phyloP scores from a whole-genome alignment of 768 basidiomycete genomes.

The Arthromyces matolae region DNA sequence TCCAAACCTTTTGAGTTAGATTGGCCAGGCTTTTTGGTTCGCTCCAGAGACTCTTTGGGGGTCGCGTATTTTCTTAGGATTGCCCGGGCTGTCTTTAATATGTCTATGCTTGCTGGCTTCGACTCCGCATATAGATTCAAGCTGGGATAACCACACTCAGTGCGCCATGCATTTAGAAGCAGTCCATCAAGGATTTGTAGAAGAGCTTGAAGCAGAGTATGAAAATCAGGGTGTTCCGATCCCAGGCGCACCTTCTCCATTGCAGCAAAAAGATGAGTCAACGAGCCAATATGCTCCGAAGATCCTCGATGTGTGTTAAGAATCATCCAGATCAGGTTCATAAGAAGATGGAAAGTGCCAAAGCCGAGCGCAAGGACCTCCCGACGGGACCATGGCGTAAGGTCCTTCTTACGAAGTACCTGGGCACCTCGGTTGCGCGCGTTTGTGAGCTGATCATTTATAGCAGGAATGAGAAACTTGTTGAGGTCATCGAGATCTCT shows the following conservation, averaged over 20 bases:
- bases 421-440: constrained; percentile 19
- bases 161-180: constrained; percentile 29
- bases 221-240: constrained; percentile 31
- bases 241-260: constrained; percentile 30
- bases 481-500: constrained; percentile 5
- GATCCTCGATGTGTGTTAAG: constrained; percentile 27
- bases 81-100: constrained; percentile 15
- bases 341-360: constrained; percentile 30
- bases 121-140: constrained; percentile 18
- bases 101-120: constrained; percentile 20
- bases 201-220: constrained; percentile 24
- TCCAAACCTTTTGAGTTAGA: neutral
- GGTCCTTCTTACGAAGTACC: constrained; percentile 12
- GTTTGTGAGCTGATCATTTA: constrained; percentile 30
- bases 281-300: constrained; percentile 18
- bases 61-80: constrained; percentile 12
- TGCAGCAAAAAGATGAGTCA: constrained; percentile 27
- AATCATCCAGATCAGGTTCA: constrained; percentile 33
- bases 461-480: constrained; percentile 17
- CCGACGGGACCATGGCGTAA: constrained; percentile 20
- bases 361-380: constrained; percentile 17
- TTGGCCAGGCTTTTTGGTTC: neutral
- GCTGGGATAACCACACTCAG: constrained; percentile 11
- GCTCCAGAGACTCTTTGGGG: neutral
- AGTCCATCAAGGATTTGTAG: constrained; percentile 31